Evolutionary conservation across 306 rosid genomes (phyloP), one percentile per base, ranked within the genome.

Genomic region (Pterocarpus macrocarpus): DNA sequence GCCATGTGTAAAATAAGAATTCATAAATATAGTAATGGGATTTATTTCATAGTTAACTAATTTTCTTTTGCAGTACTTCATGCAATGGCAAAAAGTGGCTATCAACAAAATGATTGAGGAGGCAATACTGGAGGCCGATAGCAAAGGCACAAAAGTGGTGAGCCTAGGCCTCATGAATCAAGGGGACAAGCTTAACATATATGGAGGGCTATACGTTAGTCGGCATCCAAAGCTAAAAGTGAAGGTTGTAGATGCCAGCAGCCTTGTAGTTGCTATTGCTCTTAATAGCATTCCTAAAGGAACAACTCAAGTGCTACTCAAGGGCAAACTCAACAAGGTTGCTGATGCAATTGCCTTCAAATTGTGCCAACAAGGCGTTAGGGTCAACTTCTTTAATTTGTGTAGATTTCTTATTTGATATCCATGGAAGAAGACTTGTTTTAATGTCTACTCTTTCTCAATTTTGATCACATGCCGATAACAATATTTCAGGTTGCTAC

Each of bases 211-310:
- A n/a, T n/a, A 86, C 55, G 80, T 90, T 34, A 69, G 61, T 0
- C 89, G 71, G 70, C 43, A 86, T 75, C 95, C 98, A 36, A 43
- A 85, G 56, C 80, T 94, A 4, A 87, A 81, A 15, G 78, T 91
- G 28, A 94, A 75, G 84, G 47, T 94, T 71, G 98, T 94, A 3
- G 98, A 94, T 86, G 97, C 92, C 1, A 90, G 95, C 32, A 89
- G 92, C 64, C 84, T 94, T 11, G 94, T 84, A 4, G 93, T 81
- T 73, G 94, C 89, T 52, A 32, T 87, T 36, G 78, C 91, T 17
- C 82, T 91, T 12, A 85, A 91, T 58, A 83, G 10, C 67, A 86
- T 91, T 80, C 95, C 92, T 0, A 85, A 90, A 70, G 89, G 82
- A 50, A 87, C 95, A 12, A 80, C 89, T 16, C 90, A 91, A n/a